Base-by-base conservation (phyloP, 2,329 filamentous ascomycete genomes). In the Penicillium sp. region DNA sequence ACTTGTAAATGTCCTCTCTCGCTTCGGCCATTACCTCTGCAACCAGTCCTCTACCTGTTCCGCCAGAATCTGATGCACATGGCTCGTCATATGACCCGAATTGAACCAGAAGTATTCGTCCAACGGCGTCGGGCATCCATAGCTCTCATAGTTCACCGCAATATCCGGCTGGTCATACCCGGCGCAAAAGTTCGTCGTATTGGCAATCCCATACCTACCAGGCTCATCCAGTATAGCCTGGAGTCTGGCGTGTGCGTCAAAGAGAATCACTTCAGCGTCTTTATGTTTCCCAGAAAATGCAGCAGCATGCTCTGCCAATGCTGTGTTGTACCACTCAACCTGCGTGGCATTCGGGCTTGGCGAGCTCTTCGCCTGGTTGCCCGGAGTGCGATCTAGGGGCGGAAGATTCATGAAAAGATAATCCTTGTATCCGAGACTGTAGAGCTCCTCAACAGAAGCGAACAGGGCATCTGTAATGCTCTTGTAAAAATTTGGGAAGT, bases 321-420 rank as follows among this genome's bases (percentile, higher is more conserved):
- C 72, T 1, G 50, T 48, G 58, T 81, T 79, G 66, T 77, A 84
- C 64, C 71, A 72, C 0, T 60, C 62, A 1, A 84, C 69, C 70
- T 80, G 77, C 0, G 74, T 77, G 7, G 68, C 71, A 57, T 79
- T 83, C 5, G 80, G 79, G 3, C 67, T 67, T 1, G 76, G 75
- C 2, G 65, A 67, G 16, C 62, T 53, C 11, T 56, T 62, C 4
- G 40, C 61, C 24, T 73, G 64, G 44, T 77, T 78, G 14, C 68
- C 68, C 1, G 72, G 71, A 5, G 74, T 78, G 10, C 78, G 74
- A 57, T 83, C 76, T 1, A 83, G 64, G 0, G 81, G 81, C 1
- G 81, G 80, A 2, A 83, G 68, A 42, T 81, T 81, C 66, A 83
- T 67, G 57, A 83, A 77, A 6, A 84, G 65, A 54, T 77, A 80